Evolutionary conservation across 2,329 filamentous ascomycete species (phyloP).

Genomic region (Gremmenia infestans): DNA sequence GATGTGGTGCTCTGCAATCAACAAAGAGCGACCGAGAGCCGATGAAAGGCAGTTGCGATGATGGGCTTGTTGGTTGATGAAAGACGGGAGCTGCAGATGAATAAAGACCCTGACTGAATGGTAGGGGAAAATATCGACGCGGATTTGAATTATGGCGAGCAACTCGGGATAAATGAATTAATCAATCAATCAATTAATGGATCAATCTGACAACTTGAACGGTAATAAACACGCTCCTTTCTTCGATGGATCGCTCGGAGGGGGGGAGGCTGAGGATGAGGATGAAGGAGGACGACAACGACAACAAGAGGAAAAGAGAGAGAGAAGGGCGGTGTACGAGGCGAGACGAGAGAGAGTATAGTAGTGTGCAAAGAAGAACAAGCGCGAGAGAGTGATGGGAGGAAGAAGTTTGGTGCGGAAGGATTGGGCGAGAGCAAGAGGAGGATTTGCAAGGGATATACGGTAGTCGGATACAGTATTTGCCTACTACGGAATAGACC

Average conservation of each 20-base stretch:
- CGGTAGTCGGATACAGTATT: too few species aligned
- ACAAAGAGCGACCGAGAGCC: constrained; percentile 22
- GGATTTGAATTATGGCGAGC: neutral
- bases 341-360: neutral
- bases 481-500: too few species aligned
- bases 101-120: neutral
- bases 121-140: neutral
- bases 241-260: constrained; percentile 12
- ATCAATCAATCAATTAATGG: neutral
- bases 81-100: neutral
- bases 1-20: constrained; percentile 25
- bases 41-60: constrained; percentile 3
- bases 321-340: constrained; percentile 21
- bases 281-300: constrained; percentile 11
- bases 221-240: constrained; percentile 3
- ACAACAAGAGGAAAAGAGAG: constrained; percentile 16
- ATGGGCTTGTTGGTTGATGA: constrained; percentile 2
- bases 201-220: neutral
- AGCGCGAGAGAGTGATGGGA: constrained; percentile 11
- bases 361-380: constrained; percentile 7
- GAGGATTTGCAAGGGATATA: neutral
- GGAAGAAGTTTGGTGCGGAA: constrained; percentile 15
- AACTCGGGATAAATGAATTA: too few species aligned
- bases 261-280: neutral
- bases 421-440: constrained; percentile 5